Percentiles rank a stretch among this genome's conserved stretches.
phyloP scores from a whole-genome alignment of 345 rosid species.

The Eucalyptus pauciflora region DNA sequence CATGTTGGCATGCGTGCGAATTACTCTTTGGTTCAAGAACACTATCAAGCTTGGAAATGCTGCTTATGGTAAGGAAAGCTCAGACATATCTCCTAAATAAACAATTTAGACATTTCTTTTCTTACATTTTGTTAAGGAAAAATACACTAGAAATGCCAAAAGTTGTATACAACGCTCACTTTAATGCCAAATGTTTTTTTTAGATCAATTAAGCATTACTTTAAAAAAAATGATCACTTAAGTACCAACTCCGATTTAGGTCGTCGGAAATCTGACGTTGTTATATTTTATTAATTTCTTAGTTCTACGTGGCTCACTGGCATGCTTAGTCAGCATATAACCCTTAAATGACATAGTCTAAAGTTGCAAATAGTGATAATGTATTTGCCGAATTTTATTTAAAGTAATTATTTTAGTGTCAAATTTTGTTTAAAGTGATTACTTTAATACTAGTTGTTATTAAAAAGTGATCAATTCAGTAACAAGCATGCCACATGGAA shows the following conservation, averaged over 20 bases:
- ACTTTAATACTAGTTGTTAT: rapidly evolving
- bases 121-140: rapidly evolving
- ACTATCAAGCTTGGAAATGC: neutral
- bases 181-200: rapidly evolving
- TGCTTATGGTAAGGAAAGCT: neutral
- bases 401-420: too few relatives aligned
- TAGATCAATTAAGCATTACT: rapidly evolving
- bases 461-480: too few relatives aligned
- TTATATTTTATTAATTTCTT: too few relatives aligned
- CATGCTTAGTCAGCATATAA: too few relatives aligned
- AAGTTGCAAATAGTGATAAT: too few relatives aligned
- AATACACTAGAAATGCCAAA: rapidly evolving
- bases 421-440: too few relatives aligned
- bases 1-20: rapidly evolving
- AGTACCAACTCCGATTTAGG: rapidly evolving
- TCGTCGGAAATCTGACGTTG: rapidly evolving
- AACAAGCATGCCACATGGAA: too few relatives aligned
- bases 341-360: rapidly evolving
- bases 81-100: neutral
- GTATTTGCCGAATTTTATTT: too few relatives aligned
- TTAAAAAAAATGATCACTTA: too few relatives aligned
- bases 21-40: neutral
- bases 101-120: neutral
- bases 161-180: rapidly evolving
- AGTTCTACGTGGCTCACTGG: rapidly evolving